phyloP scores from a whole-genome alignment of 306 rosid species.

The Adenanthera pavonina region DNA sequence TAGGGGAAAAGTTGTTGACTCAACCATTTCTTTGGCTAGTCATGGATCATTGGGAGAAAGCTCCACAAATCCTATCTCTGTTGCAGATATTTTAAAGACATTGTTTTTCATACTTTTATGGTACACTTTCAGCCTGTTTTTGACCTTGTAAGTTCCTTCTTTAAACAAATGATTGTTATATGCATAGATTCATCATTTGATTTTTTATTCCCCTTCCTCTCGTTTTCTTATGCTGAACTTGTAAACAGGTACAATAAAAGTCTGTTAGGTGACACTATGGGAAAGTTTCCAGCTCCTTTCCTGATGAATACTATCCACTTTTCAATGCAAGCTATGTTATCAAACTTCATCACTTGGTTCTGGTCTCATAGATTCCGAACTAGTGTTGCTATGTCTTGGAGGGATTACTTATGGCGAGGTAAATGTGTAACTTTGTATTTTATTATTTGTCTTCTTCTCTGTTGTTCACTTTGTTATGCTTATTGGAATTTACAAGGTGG shows the following conservation, averaged over 20 bases:
- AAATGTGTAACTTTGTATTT: constrained; percentile 36
- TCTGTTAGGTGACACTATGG: constrained; percentile 88
- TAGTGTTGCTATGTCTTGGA: constrained; percentile 83
- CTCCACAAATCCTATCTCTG: constrained; percentile 50
- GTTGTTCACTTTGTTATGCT: constrained; percentile 35
- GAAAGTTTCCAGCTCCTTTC: constrained; percentile 96
- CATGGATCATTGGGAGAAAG: constrained; percentile 42
- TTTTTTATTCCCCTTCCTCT: neutral
- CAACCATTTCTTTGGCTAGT: constrained; percentile 43
- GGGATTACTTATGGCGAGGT: constrained; percentile 90
- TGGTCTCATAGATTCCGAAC: constrained; percentile 82
- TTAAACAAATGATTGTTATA: constrained; percentile 20
- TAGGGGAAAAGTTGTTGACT: constrained; percentile 43
- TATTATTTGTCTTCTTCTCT: constrained; percentile 17
- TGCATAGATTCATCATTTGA: constrained; percentile 3
- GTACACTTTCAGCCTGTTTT: constrained; percentile 92
- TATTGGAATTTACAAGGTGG: constrained; percentile 25
- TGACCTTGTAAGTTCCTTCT: constrained; percentile 88
- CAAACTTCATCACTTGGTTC: constrained; percentile 81
- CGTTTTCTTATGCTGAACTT: constrained; percentile 33
- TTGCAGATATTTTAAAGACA: constrained; percentile 73
- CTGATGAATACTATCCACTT: constrained; percentile 92
- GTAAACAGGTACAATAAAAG: constrained; percentile 90
- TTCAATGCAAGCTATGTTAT: constrained; percentile 86
- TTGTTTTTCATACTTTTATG: constrained; percentile 80